These are phyloP conservation scores for Alternaria infectoria DNA, from an alignment of 2,329 filamentous ascomycete species.

Conservation along the genomic window DNA sequence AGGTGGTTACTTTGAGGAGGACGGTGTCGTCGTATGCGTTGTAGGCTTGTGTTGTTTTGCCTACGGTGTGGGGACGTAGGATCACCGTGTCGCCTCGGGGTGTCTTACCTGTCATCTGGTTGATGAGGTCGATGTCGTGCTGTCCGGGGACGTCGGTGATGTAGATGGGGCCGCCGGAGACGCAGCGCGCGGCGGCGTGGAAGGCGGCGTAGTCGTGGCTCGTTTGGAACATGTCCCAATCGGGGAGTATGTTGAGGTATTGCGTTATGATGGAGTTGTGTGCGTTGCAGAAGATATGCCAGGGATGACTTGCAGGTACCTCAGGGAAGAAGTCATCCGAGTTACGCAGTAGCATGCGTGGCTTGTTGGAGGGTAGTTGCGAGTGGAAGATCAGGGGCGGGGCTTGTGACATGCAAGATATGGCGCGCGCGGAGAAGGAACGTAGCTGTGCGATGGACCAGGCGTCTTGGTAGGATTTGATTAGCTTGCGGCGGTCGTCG, in stretches of 20 bases:
- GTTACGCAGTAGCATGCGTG: constrained; percentile 78
- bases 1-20: constrained; percentile 79
- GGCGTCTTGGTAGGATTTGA: constrained; percentile 78
- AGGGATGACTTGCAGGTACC: constrained; percentile 79
- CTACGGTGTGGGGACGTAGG: constrained; percentile 76
- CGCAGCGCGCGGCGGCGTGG: constrained; percentile 86
- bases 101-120: constrained; percentile 80
- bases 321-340: constrained; percentile 93
- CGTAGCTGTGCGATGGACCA: constrained; percentile 81
- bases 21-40: constrained; percentile 74
- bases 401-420: constrained; percentile 93
- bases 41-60: constrained; percentile 76
- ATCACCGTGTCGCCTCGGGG: constrained; percentile 76
- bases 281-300: constrained; percentile 95
- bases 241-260: constrained; percentile 84
- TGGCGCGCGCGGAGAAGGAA: constrained; percentile 77
- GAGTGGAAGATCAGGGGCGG: constrained; percentile 87
- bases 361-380: constrained; percentile 77
- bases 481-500: constrained; percentile 72
- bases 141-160: constrained; percentile 89
- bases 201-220: constrained; percentile 75
- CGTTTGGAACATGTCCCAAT: constrained; percentile 80
- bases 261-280: constrained; percentile 84
- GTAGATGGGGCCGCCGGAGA: constrained; percentile 91
- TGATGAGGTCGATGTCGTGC: constrained; percentile 76